These are phyloP conservation scores for Pyrenophora teres DNA, from an alignment of 2,329 filamentous ascomycete genomes.

Conservation along the genomic window DNA sequence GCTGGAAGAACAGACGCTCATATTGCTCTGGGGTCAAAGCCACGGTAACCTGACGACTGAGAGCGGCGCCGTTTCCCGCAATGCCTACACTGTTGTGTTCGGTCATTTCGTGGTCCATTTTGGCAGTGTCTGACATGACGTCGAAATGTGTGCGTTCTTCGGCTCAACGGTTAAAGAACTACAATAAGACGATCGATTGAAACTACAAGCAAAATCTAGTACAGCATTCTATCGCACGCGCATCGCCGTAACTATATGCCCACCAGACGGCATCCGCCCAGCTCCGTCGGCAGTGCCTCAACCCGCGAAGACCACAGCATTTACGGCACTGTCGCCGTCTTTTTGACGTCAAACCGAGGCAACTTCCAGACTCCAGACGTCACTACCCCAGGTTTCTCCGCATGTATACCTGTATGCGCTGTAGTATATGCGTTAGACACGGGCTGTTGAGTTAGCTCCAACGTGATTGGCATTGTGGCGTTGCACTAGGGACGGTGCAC, in stretches of 20 bases:
- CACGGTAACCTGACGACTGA: slow-evolving; percentile 29
- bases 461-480: not conserved
- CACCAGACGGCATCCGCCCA: too few species aligned
- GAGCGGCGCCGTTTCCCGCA: slow-evolving; percentile 8
- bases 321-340: too few species aligned
- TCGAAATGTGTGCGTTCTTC: not conserved
- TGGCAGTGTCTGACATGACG: slow-evolving; percentile 19
- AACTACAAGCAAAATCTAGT: too few species aligned
- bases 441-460: not conserved
- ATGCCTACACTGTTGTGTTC: slow-evolving; percentile 18
- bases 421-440: not conserved
- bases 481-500: not conserved
- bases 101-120: slow-evolving; percentile 22
- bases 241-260: too few species aligned
- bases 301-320: too few species aligned
- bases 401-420: not conserved
- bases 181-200: not conserved
- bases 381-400: not conserved
- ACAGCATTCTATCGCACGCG: too few species aligned
- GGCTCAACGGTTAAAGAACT: not conserved
- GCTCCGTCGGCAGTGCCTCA: too few species aligned
- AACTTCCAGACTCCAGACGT: too few species aligned
- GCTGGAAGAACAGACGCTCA: slow-evolving; percentile 32
- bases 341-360: not conserved
- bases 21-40: slow-evolving; percentile 27